phyloP scores from a whole-genome alignment of 768 basidiomycete species.

The Lactifluus echinatus region DNA sequence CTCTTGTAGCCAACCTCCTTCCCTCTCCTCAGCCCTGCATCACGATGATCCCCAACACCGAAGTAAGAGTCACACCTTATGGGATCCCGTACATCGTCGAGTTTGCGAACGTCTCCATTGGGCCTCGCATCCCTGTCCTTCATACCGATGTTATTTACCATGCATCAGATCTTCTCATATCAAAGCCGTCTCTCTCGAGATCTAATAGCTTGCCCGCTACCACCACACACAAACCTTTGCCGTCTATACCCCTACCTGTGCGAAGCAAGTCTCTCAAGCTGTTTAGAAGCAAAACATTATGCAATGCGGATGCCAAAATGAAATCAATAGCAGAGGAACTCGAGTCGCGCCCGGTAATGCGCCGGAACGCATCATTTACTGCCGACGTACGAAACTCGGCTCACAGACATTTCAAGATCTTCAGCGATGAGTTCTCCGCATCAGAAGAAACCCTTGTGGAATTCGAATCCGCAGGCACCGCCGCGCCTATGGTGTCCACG shows the following conservation, averaged over 20 bases:
- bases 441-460: slow-evolving; percentile 20
- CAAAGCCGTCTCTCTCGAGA: slow-evolving; percentile 4
- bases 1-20: neutral
- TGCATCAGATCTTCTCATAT: neutral
- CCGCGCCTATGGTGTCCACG: neutral
- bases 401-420: slow-evolving; percentile 16
- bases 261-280: slow-evolving; percentile 19
- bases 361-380: slow-evolving; percentile 7
- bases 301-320: neutral
- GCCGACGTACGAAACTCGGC: slow-evolving; percentile 14
- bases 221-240: slow-evolving; percentile 15
- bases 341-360: slow-evolving; percentile 5
- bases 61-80: slow-evolving; percentile 28
- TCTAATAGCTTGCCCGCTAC: slow-evolving; percentile 16
- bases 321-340: neutral
- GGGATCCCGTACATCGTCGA: slow-evolving; percentile 32
- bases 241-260: slow-evolving; percentile 10
- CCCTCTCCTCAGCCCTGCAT: neutral
- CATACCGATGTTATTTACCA: neutral
- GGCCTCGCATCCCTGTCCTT: slow-evolving; percentile 15
- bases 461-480: neutral
- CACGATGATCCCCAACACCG: slow-evolving; percentile 21
- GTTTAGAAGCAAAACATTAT: slow-evolving; percentile 1
- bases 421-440: slow-evolving; percentile 11
- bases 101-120: slow-evolving; percentile 29